Base-by-base conservation (phyloP, 352 stramenopile species). In the Phytophthora tubulina region DNA sequence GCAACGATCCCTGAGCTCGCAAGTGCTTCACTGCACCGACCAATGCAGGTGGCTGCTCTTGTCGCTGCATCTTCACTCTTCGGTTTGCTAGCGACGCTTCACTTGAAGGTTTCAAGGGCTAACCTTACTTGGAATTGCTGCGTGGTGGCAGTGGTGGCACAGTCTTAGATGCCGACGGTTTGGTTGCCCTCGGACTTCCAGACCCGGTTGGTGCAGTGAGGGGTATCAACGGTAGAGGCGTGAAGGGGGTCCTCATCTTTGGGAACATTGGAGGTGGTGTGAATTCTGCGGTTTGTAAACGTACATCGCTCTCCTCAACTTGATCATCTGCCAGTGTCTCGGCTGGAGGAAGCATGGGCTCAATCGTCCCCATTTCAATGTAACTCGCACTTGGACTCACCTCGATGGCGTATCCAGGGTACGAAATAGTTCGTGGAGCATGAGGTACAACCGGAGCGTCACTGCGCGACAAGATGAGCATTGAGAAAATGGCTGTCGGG, bases 331-430 rank as follows among this genome's bases (percentile, higher is more conserved):
- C 42, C 15, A 81, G 38, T 1, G 64, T 52, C 1, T 65, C 65
- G 21, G 49, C 41, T 14, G 73, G 62, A 3, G 86, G 78, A n/a
- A 86, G 46, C 21, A 83, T 69, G 15, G 82, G 80, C 66, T 92
- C 84, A 54, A 91, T 82, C 7, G 86, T 85, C 35, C 80, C 80
- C 48, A 81, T 79, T 46, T 91, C 80, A 5, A 94, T 79, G 60
- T 82, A 84, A 36, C 73, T 86, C 14, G 82, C 67, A 53, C 73
- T 81, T 14, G 81, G 76, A 30, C 67, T 80, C 59, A 94, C 78
- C 3, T 91, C 83, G 48, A 88, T 75, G 2, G 83, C 73, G 54
- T 86, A 84, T 0, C 74, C 78, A 27, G 71, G 64, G 38, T 85
- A 89, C 13, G 69, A 72, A 32, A 83, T 81, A 14, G 72, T 78